These are phyloP conservation scores for Spathaspora arborariae DNA, from an alignment of 805 yeast species.

Conservation along the genomic window DNA sequence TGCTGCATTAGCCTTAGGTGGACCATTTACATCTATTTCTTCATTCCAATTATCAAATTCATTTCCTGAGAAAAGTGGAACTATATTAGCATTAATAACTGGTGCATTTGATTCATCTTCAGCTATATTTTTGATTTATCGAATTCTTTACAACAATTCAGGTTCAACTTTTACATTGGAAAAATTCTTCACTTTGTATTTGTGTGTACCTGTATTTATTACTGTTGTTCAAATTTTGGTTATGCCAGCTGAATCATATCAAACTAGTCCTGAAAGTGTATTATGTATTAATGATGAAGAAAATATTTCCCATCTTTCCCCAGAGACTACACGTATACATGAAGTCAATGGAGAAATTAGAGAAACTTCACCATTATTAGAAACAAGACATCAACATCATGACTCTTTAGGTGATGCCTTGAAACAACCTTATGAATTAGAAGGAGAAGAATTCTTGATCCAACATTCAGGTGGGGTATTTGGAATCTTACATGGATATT, in stretches of 20 bases:
- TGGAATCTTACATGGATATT: constrained; percentile 52
- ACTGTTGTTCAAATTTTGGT: constrained; percentile 40
- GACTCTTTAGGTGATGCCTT: constrained; percentile 56
- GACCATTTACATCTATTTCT: constrained; percentile 55
- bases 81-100: constrained; percentile 49
- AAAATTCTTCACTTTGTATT: constrained; percentile 44
- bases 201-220: constrained; percentile 48
- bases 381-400: constrained; percentile 29
- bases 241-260: constrained; percentile 51
- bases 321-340: background rate
- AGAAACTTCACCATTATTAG: constrained; percentile 25
- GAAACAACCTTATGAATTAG: constrained; percentile 50
- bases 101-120: constrained; percentile 61
- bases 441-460: constrained; percentile 39
- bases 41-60: constrained; percentile 56
- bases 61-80: constrained; percentile 51
- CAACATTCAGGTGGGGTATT: constrained; percentile 43
- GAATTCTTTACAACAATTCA: constrained; percentile 32
- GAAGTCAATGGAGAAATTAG: background rate
- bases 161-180: constrained; percentile 34
- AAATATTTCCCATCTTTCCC: constrained; percentile 5
- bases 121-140: constrained; percentile 50
- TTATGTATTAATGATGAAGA: constrained; percentile 22
- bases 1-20: constrained; percentile 52
- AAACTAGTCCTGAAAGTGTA: constrained; percentile 30